A percentile compares a stretch with the other conserved stretches of the same genome.
Conservation (phyloP, 73 alveolate species). For the Paramecium primaurelia region DNA sequence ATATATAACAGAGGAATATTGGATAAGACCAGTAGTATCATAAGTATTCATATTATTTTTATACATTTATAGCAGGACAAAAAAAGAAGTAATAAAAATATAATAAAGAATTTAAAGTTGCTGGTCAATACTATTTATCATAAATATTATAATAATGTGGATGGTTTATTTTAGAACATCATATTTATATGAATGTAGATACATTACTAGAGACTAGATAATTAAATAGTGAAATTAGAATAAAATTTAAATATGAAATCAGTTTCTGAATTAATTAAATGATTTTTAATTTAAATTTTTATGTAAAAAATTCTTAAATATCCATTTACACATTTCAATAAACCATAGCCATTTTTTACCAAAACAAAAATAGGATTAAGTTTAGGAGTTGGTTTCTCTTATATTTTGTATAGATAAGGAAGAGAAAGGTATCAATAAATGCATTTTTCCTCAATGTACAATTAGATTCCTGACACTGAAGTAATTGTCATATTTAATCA, state of each 20-base stretch:
- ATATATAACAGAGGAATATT: not conserved
- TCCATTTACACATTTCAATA: not conserved
- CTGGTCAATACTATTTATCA: not conserved
- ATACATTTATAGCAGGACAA: not conserved
- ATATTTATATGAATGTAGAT: not conserved
- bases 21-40: not conserved
- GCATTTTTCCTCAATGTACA: constrained; percentile 13
- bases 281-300: not conserved
- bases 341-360: not conserved
- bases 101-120: not conserved
- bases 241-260: not conserved
- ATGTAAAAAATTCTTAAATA: not conserved
- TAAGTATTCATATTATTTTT: not conserved
- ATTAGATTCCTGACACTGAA: not conserved
- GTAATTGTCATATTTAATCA: not conserved
- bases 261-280: not conserved
- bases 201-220: not conserved
- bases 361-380: not conserved
- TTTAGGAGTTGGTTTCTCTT: not conserved
- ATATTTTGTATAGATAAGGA: not conserved
- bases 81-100: not conserved
- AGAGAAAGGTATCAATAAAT: not conserved
- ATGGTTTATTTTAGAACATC: not conserved
- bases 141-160: not conserved
- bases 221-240: not conserved